Conservation (phyloP, 371 early-diverging fungal genomes). For the Mucor mucedo region DNA sequence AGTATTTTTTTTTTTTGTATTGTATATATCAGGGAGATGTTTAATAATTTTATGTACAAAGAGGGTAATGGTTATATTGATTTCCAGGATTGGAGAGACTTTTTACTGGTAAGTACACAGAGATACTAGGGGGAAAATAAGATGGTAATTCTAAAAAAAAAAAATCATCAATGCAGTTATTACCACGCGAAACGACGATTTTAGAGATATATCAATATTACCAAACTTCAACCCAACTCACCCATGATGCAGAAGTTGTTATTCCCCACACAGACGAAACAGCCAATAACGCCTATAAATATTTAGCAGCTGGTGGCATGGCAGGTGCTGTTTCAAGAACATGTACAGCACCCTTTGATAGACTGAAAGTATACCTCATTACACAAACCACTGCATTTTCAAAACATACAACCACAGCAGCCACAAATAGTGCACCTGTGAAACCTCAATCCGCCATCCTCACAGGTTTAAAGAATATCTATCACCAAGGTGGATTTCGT, state of each 20-base stretch:
- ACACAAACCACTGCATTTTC: slow-evolving; percentile 47
- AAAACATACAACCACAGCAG: slow-evolving; percentile 5
- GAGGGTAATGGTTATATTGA: slow-evolving; percentile 74
- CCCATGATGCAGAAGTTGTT: slow-evolving; percentile 70
- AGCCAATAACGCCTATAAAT: slow-evolving; percentile 56
- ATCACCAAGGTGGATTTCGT: slow-evolving; percentile 65
- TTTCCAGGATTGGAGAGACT: slow-evolving; percentile 80
- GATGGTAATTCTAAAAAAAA: no score
- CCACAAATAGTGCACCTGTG: slow-evolving; percentile 9
- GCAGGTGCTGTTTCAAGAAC: slow-evolving; percentile 83
- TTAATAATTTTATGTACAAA: slow-evolving; percentile 8
- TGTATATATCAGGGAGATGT: neutral
- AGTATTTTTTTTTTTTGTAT: slow-evolving; percentile 3
- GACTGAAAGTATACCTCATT: slow-evolving; percentile 78
- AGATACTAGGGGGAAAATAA: neutral
- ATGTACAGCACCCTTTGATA: slow-evolving; percentile 84
- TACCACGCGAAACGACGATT: slow-evolving; percentile 52
- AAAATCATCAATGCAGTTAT: slow-evolving; percentile 24
- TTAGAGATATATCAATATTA: slow-evolving; percentile 72
- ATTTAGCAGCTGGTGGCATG: slow-evolving; percentile 77
- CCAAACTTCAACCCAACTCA: slow-evolving; percentile 64
- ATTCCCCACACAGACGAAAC: slow-evolving; percentile 63
- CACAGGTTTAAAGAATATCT: slow-evolving; percentile 52
- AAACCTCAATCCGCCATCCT: slow-evolving; percentile 31
- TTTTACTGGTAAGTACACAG: slow-evolving; percentile 61